Conservation (phyloP, 2,329 filamentous ascomycete species). For the Diaporthe sp. region DNA sequence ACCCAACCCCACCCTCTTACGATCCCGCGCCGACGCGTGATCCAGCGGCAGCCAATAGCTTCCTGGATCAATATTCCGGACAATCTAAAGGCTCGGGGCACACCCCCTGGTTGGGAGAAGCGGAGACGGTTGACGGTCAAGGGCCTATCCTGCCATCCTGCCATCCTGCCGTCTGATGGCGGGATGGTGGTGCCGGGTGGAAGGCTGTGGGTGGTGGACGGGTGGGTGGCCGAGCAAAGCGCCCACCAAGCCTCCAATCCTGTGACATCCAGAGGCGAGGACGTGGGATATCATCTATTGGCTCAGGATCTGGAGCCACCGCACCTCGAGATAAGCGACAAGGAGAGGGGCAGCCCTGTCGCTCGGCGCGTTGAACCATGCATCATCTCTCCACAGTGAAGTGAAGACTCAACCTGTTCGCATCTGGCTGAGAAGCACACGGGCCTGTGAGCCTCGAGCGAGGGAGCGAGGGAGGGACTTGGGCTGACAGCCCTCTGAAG, state of each 20-base stretch:
- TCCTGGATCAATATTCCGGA: not conserved
- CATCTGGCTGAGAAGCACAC: not conserved
- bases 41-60: constrained; percentile 20
- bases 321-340: constrained; percentile 25
- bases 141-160: constrained; percentile 12
- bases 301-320: constrained; percentile 20
- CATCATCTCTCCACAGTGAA: constrained; percentile 5
- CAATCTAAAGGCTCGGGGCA: constrained; percentile 28
- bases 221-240: constrained; percentile 25
- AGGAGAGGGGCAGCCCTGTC: constrained; percentile 29
- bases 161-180: constrained; percentile 18
- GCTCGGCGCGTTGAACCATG: not conserved
- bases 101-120: constrained; percentile 6
- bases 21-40: constrained; percentile 29
- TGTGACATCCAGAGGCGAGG: constrained; percentile 5
- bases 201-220: constrained; percentile 19
- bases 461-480: not conserved
- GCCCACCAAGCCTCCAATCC: constrained; percentile 31
- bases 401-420: not conserved
- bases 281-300: constrained; percentile 21
- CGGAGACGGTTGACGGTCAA: constrained; percentile 25
- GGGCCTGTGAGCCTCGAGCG: not conserved
- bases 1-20: constrained; percentile 32
- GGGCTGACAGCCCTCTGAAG: not conserved
- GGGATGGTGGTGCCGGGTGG: constrained; percentile 30